Evolutionary conservation across 2,329 filamentous ascomycete species (phyloP), one percentile per base, ranked within the genome.

Genomic region (Hypoxylon sp.): DNA sequence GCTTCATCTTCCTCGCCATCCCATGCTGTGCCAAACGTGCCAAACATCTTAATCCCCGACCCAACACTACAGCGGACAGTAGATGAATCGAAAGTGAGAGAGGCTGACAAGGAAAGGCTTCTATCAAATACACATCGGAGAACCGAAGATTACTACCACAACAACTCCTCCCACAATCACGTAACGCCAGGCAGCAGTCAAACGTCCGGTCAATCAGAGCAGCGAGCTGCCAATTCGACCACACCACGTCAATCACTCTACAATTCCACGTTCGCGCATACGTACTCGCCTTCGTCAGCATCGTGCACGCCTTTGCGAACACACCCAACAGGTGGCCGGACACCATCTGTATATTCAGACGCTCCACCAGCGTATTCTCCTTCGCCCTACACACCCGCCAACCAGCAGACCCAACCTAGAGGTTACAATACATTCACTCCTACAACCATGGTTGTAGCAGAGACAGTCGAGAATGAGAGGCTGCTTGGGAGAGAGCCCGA

Each of bases 301-400:
- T 61, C 57, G 45, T 58, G 59, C 41, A 32, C 47, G 52, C 16
- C 63, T 42, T 45, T 56, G 57, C 55, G 37, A 46, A 38, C 44
- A 36, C 32, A 60, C 29, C 36, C 56, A 30, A 47, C 53, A 45
- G 45, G 43, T 45, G 57, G 52, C 23, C 53, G 61, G 51, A 62
- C 62, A 23, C 55, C 59, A 23, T 66, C 67, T 15, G 54, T 69
- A 64, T 70, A 70, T 64, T 67, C 68, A 16, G 67, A 71, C 42
- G 77, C 78, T 4, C 78, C 78, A 7, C 78, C 78, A 5, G 78
- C 78, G 7, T 81, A 81, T 63, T 76, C 75, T 2, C 76, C 77
- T 5, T 75, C 71, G 9, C 67, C 63, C 15, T 53, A 46, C 3
- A 48, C 60, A 4, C 59, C 59, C 5, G 43, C 56, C 6, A 48